Evolutionary conservation across 2,329 filamentous ascomycete species (phyloP).

Genomic region (Pochonia chlamydosporia): DNA sequence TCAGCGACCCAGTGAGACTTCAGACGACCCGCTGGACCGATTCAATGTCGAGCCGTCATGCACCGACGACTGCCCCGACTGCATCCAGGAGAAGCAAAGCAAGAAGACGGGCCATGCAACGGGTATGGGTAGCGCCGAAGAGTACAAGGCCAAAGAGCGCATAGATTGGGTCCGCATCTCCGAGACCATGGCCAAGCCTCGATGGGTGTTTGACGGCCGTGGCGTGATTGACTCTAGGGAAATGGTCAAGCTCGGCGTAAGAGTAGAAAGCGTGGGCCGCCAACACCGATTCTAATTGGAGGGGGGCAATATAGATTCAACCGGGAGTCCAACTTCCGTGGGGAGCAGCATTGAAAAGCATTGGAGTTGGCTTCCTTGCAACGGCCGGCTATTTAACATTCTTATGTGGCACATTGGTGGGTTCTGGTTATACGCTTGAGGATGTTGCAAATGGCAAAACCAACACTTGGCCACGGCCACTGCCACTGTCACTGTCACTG

Average conservation of each 20-base stretch:
- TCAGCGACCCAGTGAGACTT: constrained; percentile 21
- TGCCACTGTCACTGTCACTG: constrained; percentile 14
- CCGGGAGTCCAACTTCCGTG: neutral
- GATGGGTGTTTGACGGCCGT: constrained; percentile 53
- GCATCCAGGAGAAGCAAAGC: constrained; percentile 34
- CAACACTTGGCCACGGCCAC: no score
- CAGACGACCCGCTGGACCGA: constrained; percentile 39
- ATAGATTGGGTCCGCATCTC: constrained; percentile 48
- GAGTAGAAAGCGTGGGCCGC: constrained; percentile 47
- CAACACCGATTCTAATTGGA: constrained; percentile 34
- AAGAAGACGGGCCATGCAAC: constrained; percentile 32
- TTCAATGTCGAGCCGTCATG: constrained; percentile 41
- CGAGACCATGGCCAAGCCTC: constrained; percentile 44
- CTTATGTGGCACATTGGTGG: constrained; percentile 8
- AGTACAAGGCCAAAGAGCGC: constrained; percentile 40
- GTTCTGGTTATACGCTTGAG: no score
- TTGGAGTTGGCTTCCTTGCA: neutral
- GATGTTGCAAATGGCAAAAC: no score
- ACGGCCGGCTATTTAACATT: neutral
- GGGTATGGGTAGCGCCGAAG: constrained; percentile 36
- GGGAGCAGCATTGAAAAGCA: neutral
- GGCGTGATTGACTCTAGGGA: constrained; percentile 43
- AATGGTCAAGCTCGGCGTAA: constrained; percentile 44
- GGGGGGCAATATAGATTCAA: constrained; percentile 8
- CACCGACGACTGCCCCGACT: constrained; percentile 43